Evolutionary conservation across 805 yeast species (phyloP).

Genomic region (Candida dendrica): DNA sequence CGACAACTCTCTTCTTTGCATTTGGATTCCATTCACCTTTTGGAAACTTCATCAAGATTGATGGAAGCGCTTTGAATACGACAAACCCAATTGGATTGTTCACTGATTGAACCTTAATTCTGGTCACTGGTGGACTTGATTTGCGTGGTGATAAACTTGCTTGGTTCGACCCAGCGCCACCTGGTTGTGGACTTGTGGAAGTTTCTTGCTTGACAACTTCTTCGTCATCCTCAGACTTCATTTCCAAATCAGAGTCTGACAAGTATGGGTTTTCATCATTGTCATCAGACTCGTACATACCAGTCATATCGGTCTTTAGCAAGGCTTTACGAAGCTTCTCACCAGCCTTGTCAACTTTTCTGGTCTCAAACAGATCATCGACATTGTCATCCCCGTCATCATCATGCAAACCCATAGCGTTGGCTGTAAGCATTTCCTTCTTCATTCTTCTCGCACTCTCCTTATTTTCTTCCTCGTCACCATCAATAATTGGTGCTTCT

Average conservation of each 20-base stretch:
- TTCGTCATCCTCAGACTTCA: slow-evolving; percentile 26
- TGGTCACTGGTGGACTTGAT: slow-evolving; percentile 21
- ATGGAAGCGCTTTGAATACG: slow-evolving; percentile 56
- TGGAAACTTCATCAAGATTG: slow-evolving; percentile 60
- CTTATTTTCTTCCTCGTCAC: slow-evolving; percentile 89
- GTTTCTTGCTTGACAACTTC: slow-evolving; percentile 33
- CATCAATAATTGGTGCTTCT: slow-evolving; percentile 96
- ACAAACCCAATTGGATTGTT: slow-evolving; percentile 46
- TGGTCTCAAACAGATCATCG: slow-evolving; percentile 67
- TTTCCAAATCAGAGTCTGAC: slow-evolving; percentile 59
- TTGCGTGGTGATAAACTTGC: slow-evolving; percentile 11
- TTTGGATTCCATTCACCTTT: slow-evolving; percentile 80
- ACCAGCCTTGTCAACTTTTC: slow-evolving; percentile 87
- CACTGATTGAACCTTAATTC: slow-evolving; percentile 36
- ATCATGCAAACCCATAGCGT: slow-evolving; percentile 58
- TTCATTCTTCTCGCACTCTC: slow-evolving; percentile 80
- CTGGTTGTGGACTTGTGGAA: slow-evolving; percentile 19
- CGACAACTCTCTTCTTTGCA: slow-evolving; percentile 28
- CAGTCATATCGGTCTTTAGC: slow-evolving; percentile 78
- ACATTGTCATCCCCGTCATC: slow-evolving; percentile 54
- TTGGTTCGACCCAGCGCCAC: slow-evolving; percentile 8
- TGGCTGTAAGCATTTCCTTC: slow-evolving; percentile 78
- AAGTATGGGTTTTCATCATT: slow-evolving; percentile 82
- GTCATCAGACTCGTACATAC: slow-evolving; percentile 67
- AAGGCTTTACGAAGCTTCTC: slow-evolving; percentile 76